Evolutionary conservation across 1,139 yeast species (phyloP).

Genomic region (Kluyveromyces sp.): DNA sequence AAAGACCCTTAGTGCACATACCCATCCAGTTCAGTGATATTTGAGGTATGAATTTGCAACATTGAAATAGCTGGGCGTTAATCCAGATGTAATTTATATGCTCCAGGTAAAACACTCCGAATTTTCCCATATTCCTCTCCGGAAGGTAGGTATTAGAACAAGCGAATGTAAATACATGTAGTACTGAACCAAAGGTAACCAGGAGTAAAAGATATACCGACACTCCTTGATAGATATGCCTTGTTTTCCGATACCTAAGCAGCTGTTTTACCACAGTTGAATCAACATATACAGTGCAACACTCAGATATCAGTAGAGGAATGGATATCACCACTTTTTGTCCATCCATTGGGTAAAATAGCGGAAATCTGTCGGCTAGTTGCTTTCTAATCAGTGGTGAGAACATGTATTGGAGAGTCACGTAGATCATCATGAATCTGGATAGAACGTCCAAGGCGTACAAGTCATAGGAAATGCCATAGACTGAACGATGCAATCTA

Average conservation of each 20-base stretch:
- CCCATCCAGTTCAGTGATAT: slow-evolving; percentile 31
- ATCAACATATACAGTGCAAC: slow-evolving; percentile 11
- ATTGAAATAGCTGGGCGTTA: slow-evolving; percentile 17
- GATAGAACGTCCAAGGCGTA: slow-evolving; percentile 17
- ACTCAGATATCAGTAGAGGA: slow-evolving; percentile 9
- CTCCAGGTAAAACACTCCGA: slow-evolving; percentile 31
- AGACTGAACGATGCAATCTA: slow-evolving; percentile 26
- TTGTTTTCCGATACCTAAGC: slow-evolving; percentile 18
- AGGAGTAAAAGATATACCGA: slow-evolving; percentile 16
- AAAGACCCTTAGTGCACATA: slow-evolving; percentile 26
- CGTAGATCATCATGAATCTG: slow-evolving; percentile 17
- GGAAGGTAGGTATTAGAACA: slow-evolving; percentile 20
- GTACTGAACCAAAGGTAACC: slow-evolving; percentile 8
- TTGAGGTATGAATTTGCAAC: slow-evolving; percentile 29
- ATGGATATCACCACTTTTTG: slow-evolving; percentile 18
- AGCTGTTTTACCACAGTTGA: slow-evolving; percentile 19
- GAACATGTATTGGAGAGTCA: slow-evolving; percentile 21
- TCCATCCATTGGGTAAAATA: slow-evolving; percentile 18
- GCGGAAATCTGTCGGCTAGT: slow-evolving; percentile 22
- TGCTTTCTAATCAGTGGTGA: slow-evolving; percentile 19
- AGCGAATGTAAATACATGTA: slow-evolving; percentile 19
- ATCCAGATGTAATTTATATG: slow-evolving; percentile 32
- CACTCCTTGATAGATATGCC: slow-evolving; percentile 26
- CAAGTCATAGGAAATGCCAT: slow-evolving; percentile 31
- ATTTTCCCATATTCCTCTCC: slow-evolving; percentile 20